A percentile compares a stretch with the other conserved stretches of the same genome.
Evolutionary conservation across 148 eudicot species (phyloP).

Genomic region (Camellia sinensis): DNA sequence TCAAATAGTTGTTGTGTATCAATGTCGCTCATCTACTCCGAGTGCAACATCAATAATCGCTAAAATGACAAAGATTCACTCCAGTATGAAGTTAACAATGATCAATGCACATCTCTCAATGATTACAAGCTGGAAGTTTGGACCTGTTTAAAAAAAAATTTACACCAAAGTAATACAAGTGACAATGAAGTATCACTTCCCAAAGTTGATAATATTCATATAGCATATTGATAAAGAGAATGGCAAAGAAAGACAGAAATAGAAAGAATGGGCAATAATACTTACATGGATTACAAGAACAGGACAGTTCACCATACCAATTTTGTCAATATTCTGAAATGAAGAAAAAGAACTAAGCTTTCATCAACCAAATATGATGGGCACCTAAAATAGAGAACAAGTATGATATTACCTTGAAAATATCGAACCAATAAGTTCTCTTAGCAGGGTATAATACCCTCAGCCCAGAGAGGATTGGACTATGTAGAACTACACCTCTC

Average conservation of each 20-base stretch:
- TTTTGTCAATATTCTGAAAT: slow-evolving; percentile 83
- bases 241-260: background rate
- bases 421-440: slow-evolving; percentile 88
- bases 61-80: background rate
- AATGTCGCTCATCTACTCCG: background rate
- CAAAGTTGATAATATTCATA: background rate
- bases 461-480: slow-evolving; percentile 87
- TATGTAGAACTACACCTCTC: slow-evolving; percentile 90
- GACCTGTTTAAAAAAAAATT: background rate
- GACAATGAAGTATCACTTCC: background rate
- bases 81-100: background rate
- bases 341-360: slow-evolving; percentile 12
- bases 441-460: slow-evolving; percentile 85
- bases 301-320: slow-evolving; percentile 71
- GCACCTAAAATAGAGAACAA: background rate
- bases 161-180: slow-evolving; percentile 1
- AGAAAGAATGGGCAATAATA: background rate
- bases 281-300: slow-evolving; percentile 92
- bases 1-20: background rate
- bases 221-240: background rate
- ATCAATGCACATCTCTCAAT: background rate
- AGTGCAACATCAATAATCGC: background rate
- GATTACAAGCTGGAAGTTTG: background rate
- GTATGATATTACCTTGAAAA: slow-evolving; percentile 65
- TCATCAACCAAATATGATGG: background rate